phyloP scores from a whole-genome alignment of 352 stramenopile species.

The Pythium scleroteichum region DNA sequence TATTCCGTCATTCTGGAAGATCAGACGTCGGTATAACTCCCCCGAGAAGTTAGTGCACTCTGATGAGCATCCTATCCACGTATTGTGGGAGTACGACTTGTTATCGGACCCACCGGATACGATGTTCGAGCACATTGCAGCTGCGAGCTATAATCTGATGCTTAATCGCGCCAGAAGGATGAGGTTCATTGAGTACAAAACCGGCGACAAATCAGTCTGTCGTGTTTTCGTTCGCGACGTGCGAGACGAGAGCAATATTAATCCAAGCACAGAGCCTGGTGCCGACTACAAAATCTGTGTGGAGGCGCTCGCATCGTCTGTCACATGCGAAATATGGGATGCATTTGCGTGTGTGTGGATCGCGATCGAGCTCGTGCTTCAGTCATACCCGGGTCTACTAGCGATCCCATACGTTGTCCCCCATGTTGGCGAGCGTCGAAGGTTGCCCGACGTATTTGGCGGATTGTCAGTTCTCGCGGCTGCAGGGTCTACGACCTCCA shows the following conservation, averaged over 20 bases:
- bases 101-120: constrained; percentile 24
- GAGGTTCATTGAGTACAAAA: neutral
- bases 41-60: neutral
- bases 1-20: neutral
- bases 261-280: no score
- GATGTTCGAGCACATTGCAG: constrained; percentile 27
- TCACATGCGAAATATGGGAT: neutral
- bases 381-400: neutral
- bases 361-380: neutral
- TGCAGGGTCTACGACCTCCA: no score
- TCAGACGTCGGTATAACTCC: no score
- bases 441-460: no score
- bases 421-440: no score
- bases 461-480: no score
- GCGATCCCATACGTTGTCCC: neutral
- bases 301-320: neutral
- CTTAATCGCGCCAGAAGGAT: neutral
- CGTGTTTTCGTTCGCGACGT: neutral
- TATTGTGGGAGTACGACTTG: constrained; percentile 28
- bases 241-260: neutral
- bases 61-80: neutral
- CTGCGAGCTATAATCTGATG: constrained; percentile 8
- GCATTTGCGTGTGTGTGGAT: neutral
- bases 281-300: neutral
- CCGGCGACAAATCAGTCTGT: neutral